Evolutionary conservation across 768 basidiomycete genomes (phyloP), one percentile per base, ranked within the genome.

Genomic region (Tulasnella sp.): DNA sequence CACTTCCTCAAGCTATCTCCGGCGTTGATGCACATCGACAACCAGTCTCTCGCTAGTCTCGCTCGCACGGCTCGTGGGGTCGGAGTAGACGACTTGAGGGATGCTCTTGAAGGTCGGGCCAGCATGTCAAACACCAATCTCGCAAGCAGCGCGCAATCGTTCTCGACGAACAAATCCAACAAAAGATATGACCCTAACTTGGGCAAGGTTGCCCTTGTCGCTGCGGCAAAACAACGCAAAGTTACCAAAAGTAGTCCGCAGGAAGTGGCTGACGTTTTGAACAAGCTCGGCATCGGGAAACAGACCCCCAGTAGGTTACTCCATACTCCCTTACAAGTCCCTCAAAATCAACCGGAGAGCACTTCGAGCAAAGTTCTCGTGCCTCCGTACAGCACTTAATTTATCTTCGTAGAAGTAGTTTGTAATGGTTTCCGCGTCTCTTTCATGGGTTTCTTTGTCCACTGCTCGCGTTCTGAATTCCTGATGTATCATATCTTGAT

Each of bases 11-110:
- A 88, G 78, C 87, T 94, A 39, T 90, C 92, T 5, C 92, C 92
- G 39, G 88, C 90, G 17, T 82, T 96, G 74, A 96, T 95, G 92
- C 89, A 91, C 75, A 91, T 92, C 68, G 91, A 95, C 76, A 96
- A 96, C 78, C 83, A 92, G 39, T 96, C 95, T 6, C 83, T 94
- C 71, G 91, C 92, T 78, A 94, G 92, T 77, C 81, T 96, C 72
- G 86, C 90, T 22, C 86, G 91, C 71, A 90, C 91, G 3, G 86
- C 87, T 2, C 86, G 90, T 73, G 89, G 90, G 0, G 88, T 96
- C 17, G 95, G 94, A 29, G 94, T 96, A 29, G 88, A 87, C 1
- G 94, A 95, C 78, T 83, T 97, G 37, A 85, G 94, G 69, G 94
- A 95, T 76, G 95, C 95, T 4, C 81, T 97, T 4, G 92, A 94